Base-by-base conservation (phyloP, 306 rosid species). In the Heteromeles arbutifolia region DNA sequence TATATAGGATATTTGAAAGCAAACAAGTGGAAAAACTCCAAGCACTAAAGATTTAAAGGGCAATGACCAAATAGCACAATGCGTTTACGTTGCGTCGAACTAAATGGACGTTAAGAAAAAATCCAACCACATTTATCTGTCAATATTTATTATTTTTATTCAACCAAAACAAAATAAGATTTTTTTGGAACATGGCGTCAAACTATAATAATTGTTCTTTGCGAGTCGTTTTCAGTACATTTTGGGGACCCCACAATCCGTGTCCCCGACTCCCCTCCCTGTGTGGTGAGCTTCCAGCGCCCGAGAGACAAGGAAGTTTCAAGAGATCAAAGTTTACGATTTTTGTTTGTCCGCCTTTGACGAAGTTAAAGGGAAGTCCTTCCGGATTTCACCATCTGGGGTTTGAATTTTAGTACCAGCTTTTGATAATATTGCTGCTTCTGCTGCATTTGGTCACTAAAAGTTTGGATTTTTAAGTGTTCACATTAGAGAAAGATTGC, bases 181-280 rank as follows among this genome's bases (percentile, higher is more conserved):
- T 19, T n/a, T n/a, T n/a, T 21, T 13, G 8, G 11, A 39, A 4
- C 8, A 4, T 24, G 19, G 19, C n/a, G 31, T 39, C 21, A 19
- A 31, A 48, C 9, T 6, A 31, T 39, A 43, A 68, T 31, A 74
- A 39, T 81, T 80, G 62, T 68, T 50, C 25, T 43, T 73, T 43
- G 28, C 28, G 66, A 74, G 86, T 88, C 86, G 78, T 69, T 76
- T 72, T 85, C 91, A 34, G 63, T 68, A 69, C 65, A 61, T 75
- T 73, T 83, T 1, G 41, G 68, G 11, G 87, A 74, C 89, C 96
- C 93, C 85, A 84, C 93, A 86, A 67, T 54, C 81, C 83, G 81
- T 84, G 87, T 87, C 28, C 81, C 11, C 65, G 41, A 37, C 41
- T 37, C 9, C 9, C 41, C 41, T 37, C 41, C 41, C 41, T 7